Evolutionary conservation across 257 asterid species (phyloP).

Genomic region (Solanum ossicruentum): DNA sequence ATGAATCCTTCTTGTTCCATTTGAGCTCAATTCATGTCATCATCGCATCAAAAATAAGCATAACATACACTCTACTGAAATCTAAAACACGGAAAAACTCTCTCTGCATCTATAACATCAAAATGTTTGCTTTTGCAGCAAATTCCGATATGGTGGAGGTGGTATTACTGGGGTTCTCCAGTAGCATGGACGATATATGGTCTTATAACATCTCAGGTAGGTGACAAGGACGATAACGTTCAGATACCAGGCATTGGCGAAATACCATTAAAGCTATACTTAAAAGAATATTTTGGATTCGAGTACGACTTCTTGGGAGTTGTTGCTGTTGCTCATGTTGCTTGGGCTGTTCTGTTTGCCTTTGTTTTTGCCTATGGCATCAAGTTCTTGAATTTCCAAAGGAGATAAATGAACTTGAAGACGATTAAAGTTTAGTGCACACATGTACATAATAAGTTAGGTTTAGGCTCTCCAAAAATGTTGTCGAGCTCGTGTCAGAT

Average conservation of each 20-base stretch:
- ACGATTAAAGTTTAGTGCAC: neutral
- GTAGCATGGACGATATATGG: slow-evolving; percentile 84
- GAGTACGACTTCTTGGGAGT: slow-evolving; percentile 51
- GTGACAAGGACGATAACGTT: slow-evolving; percentile 19
- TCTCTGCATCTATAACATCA: neutral
- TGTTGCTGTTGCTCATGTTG: slow-evolving; percentile 37
- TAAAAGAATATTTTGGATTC: slow-evolving; percentile 33
- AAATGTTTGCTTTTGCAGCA: slow-evolving; percentile 19
- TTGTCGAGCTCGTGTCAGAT: neutral
- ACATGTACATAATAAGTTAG: neutral
- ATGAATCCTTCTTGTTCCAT: neutral
- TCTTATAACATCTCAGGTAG: slow-evolving; percentile 60
- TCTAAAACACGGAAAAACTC: neutral
- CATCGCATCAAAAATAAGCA: neutral
- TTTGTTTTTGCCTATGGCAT: slow-evolving; percentile 24
- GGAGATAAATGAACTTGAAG: slow-evolving; percentile 8
- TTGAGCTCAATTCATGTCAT: neutral
- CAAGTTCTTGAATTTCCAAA: slow-evolving; percentile 41
- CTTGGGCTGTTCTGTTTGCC: slow-evolving; percentile 24
- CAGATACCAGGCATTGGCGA: slow-evolving; percentile 30
- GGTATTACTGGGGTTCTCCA: slow-evolving; percentile 81
- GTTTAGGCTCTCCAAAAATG: neutral
- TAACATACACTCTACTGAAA: neutral
- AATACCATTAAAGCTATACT: slow-evolving; percentile 31
- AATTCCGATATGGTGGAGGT: slow-evolving; percentile 88